Base-by-base conservation (phyloP, 1,284 basidiomycete genomes). In the Sanghuangporus sanghuang region DNA sequence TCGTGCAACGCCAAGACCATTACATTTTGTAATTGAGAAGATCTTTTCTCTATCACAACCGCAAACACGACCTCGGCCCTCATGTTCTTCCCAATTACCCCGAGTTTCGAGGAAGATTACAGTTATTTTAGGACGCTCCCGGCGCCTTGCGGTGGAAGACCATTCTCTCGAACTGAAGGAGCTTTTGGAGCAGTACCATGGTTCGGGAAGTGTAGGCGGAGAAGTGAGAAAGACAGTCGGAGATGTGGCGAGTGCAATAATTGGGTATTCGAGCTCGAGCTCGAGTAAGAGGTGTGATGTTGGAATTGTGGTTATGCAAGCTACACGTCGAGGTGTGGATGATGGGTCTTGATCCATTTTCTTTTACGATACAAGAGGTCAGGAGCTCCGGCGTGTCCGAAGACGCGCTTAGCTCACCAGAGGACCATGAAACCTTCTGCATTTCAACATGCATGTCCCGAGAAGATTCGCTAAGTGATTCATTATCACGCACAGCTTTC, bases 211-310 rank as follows among this genome's bases (percentile, higher is more conserved):
- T 39, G 74, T 85, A 9, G 78, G 78, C 1, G 68, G 74, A 18
- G 85, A 87, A 68, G 84, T 93, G 65, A 80, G 83, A 72, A 90
- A 90, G 81, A 92, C 92, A 4, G 79, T 94, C 52, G 93, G 93
- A 2, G 91, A 94, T 73, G 84, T 89, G n/a, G 89, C 85, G 11
- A 84, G 86, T 18, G 85, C 86, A 35, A 82, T 92, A 71, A 83
- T 93, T 14, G 44, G 44, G 16, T n/a, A n/a, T 46, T 16, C 44
- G 44, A 18, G 44, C 1, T 7, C 44, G 44, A 6, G 16, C 16
- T n/a, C 44, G 8, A n/a, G 44, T 46, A 78, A 82, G 1, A 82
- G 85, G 1, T 78, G 79, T 60, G 81, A 81, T 48, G 81, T 84
- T 6, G 89, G 85, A 53, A 74, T 91, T 64, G 77, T 92, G 57